Conservation (phyloP, 2,329 filamentous ascomycete genomes). For the Podosphaera xanthii region DNA sequence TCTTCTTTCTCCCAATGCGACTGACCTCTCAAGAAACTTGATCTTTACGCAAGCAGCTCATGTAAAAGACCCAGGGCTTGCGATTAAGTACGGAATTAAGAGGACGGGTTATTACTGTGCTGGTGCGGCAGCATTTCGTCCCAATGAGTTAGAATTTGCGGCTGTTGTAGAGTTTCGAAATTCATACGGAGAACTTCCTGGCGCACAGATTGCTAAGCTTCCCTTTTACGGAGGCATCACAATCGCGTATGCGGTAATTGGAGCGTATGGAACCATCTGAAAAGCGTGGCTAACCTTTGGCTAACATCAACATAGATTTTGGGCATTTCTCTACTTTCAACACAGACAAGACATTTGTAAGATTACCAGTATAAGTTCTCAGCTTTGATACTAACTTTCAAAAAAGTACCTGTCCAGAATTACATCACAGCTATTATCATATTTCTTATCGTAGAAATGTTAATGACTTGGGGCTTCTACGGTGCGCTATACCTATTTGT, state of each 20-base stretch:
- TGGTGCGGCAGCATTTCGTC: conserved; percentile 47
- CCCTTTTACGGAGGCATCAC: conserved; percentile 92
- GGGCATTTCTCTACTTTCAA: conserved; percentile 89
- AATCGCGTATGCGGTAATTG: conserved; percentile 76
- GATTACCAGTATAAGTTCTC: conserved; percentile 13
- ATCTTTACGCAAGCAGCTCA: conserved; percentile 67
- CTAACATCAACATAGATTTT: conserved; percentile 32
- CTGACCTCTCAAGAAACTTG: conserved; percentile 41
- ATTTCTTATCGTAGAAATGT: conserved; percentile 85
- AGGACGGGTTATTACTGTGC: conserved; percentile 96
- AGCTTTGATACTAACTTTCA: neutral
- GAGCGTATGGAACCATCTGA: conserved; percentile 26
- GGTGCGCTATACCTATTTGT: conserved; percentile 25
- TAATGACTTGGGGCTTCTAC: conserved; percentile 98
- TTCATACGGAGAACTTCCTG: conserved; percentile 84
- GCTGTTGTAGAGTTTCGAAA: conserved; percentile 84
- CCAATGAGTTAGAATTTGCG: conserved; percentile 38
- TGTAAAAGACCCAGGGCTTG: conserved; percentile 43
- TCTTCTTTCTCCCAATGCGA: conserved; percentile 56
- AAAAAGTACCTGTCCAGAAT: conserved; percentile 78
- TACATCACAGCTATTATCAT: conserved; percentile 95
- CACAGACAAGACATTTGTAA: conserved; percentile 73
- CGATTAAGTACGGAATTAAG: conserved; percentile 62
- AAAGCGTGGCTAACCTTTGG: neutral
- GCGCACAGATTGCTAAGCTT: conserved; percentile 86